Conservation (phyloP, 2,329 filamentous ascomycete genomes). For the Fusarium sp. region DNA sequence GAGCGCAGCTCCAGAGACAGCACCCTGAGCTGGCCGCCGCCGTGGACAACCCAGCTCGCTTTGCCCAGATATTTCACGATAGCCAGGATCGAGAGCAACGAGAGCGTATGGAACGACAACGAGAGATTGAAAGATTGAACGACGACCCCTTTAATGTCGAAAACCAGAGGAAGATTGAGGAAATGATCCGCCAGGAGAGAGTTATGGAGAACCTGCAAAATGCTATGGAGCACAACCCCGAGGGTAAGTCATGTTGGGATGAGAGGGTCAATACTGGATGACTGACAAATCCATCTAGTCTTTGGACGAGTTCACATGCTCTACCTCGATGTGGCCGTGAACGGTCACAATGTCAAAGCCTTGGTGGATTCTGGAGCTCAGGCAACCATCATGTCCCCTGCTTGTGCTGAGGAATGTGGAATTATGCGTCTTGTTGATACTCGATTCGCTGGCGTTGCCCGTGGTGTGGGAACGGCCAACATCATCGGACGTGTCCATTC, state of each 20-base stretch:
- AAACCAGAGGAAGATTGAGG: constrained; percentile 89
- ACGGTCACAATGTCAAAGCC: constrained; percentile 89
- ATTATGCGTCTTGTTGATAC: constrained; percentile 97
- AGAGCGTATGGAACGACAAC: constrained; percentile 77
- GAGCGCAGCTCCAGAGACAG: constrained; percentile 72
- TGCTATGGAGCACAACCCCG: constrained; percentile 95
- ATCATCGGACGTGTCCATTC: constrained; percentile 96
- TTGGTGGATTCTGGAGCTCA: constrained; percentile 98
- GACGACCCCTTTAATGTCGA: constrained; percentile 94
- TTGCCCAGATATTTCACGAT: constrained; percentile 73
- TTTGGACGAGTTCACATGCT: constrained; percentile 96
- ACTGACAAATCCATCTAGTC: constrained; percentile 59
- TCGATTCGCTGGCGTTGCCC: constrained; percentile 89
- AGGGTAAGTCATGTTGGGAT: constrained; percentile 69
- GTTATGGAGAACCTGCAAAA: constrained; percentile 96
- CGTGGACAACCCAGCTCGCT: constrained; percentile 77
- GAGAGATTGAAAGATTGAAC: constrained; percentile 84
- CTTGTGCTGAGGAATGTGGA: constrained; percentile 87
- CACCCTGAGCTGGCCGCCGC: constrained; percentile 79
- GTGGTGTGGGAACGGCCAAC: constrained; percentile 90
- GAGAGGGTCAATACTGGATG: not conserved
- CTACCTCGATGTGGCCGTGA: constrained; percentile 95
- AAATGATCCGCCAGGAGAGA: constrained; percentile 93
- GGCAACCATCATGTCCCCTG: constrained; percentile 97
- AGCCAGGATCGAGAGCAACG: constrained; percentile 74